These are phyloP conservation scores for Nepenthes mirabilis DNA, from an alignment of 148 eudicot genomes.

Conservation along the genomic window DNA sequence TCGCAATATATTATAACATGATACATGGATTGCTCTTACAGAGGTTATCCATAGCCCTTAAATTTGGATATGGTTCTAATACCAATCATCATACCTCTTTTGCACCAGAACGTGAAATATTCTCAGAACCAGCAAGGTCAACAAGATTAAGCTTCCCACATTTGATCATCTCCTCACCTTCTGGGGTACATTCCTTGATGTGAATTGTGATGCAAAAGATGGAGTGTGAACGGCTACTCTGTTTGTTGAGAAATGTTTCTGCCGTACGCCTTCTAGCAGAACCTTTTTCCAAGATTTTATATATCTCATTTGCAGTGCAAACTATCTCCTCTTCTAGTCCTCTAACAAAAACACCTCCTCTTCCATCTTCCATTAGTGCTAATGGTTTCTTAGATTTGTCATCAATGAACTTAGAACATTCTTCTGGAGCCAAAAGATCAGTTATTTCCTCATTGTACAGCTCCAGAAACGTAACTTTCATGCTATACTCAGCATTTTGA, in stretches of 20 bases:
- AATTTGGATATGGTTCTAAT: no score
- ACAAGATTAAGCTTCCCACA: constrained; percentile 98
- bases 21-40: no score
- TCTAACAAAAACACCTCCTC: constrained; percentile 91
- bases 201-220: constrained; percentile 95
- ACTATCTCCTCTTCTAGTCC: constrained; percentile 98
- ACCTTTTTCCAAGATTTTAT: constrained; percentile 88
- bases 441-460: constrained; percentile 90
- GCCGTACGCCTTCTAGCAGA: constrained; percentile 97
- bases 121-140: constrained; percentile 99
- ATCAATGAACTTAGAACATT: constrained; percentile 48
- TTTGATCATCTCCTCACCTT: constrained; percentile 98
- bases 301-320: constrained; percentile 85
- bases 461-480: constrained; percentile 93
- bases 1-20: no score
- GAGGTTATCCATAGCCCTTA: no score
- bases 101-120: constrained; percentile 97
- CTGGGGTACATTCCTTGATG: constrained; percentile 92
- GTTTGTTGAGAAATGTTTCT: constrained; percentile 95
- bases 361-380: constrained; percentile 99
- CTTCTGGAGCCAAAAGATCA: constrained; percentile 93
- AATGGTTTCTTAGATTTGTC: constrained; percentile 96
- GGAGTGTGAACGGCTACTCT: constrained; percentile 97
- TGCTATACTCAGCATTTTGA: constrained; percentile 85
- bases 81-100: constrained; percentile 49